Percentiles rank a stretch among this genome's conserved stretches.
These are phyloP conservation scores for Fusarium domesticum DNA, from an alignment of 2,329 filamentous ascomycete species.

Conservation along the genomic window DNA sequence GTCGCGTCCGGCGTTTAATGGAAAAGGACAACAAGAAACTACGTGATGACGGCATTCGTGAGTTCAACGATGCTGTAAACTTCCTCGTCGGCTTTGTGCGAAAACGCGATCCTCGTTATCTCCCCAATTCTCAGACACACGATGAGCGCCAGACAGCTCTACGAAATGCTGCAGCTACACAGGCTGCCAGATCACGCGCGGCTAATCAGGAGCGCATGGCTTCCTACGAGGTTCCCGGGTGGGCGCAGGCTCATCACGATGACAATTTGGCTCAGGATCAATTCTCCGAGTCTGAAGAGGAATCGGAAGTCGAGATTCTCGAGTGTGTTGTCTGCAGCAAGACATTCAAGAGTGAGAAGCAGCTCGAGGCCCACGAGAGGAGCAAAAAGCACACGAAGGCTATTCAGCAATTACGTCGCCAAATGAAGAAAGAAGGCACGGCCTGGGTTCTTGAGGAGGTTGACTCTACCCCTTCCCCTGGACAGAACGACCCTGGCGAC, in stretches of 20 bases:
- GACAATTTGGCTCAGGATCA: conserved; percentile 49
- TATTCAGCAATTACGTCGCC: conserved; percentile 71
- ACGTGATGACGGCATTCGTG: conserved; percentile 75
- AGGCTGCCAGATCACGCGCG: conserved; percentile 78
- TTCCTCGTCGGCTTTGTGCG: conserved; percentile 84
- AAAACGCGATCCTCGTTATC: conserved; percentile 85
- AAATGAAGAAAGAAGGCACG: conserved; percentile 79
- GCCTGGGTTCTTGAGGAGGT: conserved; percentile 49
- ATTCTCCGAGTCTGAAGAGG: conserved; percentile 60
- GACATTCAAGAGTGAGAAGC: conserved; percentile 85
- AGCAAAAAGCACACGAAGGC: conserved; percentile 96
- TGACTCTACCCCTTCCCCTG: conserved; percentile 1
- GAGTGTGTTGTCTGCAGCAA: conserved; percentile 78
- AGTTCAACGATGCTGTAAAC: conserved; percentile 90
- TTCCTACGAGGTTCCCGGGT: conserved; percentile 65
- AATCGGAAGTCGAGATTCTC: conserved; percentile 57
- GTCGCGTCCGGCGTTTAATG: conserved; percentile 77
- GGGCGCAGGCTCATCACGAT: conserved; percentile 62
- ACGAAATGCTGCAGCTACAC: conserved; percentile 74
- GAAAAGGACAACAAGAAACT: conserved; percentile 91
- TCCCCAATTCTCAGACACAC: conserved; percentile 72
- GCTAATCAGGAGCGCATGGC: conserved; percentile 74
- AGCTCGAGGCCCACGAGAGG: conserved; percentile 86
- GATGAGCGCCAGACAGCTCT: conserved; percentile 75
- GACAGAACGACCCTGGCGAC: background rate